Base-by-base conservation (phyloP, 2,329 filamentous ascomycete genomes). In the Hypoxylon sp. region DNA sequence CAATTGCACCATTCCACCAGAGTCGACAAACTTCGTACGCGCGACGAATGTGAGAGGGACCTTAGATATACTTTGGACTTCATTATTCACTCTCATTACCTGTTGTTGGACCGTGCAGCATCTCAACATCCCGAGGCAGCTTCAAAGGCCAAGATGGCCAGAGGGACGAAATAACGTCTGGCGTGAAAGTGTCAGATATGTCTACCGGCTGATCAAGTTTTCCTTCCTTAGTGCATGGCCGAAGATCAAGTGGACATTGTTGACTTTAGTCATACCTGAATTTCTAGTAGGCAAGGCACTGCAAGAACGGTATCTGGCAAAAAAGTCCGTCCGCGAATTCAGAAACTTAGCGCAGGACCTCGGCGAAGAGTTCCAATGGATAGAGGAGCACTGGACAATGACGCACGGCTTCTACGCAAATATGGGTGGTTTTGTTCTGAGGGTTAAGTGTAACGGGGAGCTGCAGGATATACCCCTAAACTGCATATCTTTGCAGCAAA, bases 1-100 rank as follows among this genome's bases (percentile, higher is more conserved):
- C 13, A 21, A 52, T 2, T 52, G 50, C 50, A 23, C 30, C 4
- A 14, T 23, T 4, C 50, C 50, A 21, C 32, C 32, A 4, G 50
- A 52, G 30, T 36, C 30, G 1, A 23, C 32, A 11, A 52, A 21
- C 19, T 21, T 52, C 1, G 50, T 52, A 2, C 32, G 6, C 10
- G 30, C 30, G 5, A 5, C 50, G 5, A 38, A 52, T 21, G 19
- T 38, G 2, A 21, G 50, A 7, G 50, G 50, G n/a, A 52, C 50
- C 7, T 38, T 52, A 2, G 50, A 52, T 5, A 52, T 52, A 23
- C 30, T 52, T 38, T 52, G 50, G 50, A 52, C 30, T 7, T 52
- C 30, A 13, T 9, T 52, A 21, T 36, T 36, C 9, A 52, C 32
- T 7, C 32, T 52, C 2, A 11, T 52, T 10, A 52, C 32, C n/a